A percentile compares a stretch with the other conserved stretches of the same genome.
Evolutionary conservation across 306 rosid genomes (phyloP).

Genomic region (Dalbergia oliveri): DNA sequence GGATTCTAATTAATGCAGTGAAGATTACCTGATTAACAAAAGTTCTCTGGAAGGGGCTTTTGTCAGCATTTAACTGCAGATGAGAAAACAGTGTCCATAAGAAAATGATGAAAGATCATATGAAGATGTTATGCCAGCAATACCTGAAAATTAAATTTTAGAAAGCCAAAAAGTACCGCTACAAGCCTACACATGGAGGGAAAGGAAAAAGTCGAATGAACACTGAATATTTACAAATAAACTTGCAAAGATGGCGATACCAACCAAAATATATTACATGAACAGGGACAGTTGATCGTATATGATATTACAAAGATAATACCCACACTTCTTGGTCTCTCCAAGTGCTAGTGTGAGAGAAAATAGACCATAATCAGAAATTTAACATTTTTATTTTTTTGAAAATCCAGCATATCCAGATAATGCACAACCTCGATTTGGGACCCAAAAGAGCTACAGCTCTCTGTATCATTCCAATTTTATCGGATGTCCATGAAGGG

Average conservation of each 20-base stretch:
- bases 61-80: conserved; percentile 94
- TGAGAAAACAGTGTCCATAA: conserved; percentile 45
- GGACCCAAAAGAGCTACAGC: neutral
- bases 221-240: conserved; percentile 26
- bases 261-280: conserved; percentile 37
- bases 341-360: neutral
- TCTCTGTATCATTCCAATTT: too few species aligned
- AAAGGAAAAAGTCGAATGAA: conserved; percentile 9
- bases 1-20: conserved; percentile 38
- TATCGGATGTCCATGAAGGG: too few species aligned
- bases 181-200: conserved; percentile 14
- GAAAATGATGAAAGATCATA: conserved; percentile 29
- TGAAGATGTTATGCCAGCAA: conserved; percentile 22
- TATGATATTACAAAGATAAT: conserved; percentile 12
- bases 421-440: conserved; percentile 5
- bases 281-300: neutral
- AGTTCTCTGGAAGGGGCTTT: conserved; percentile 96
- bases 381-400: neutral
- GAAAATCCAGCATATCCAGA: conserved; percentile 28
- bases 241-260: conserved; percentile 29
- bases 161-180: conserved; percentile 36
- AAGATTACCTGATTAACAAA: conserved; percentile 94
- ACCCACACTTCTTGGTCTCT: neutral
- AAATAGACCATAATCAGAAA: conserved; percentile 7
- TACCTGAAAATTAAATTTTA: conserved; percentile 22